phyloP scores from a whole-genome alignment of 2,329 filamentous ascomycete species.

The Didymella sp. region DNA sequence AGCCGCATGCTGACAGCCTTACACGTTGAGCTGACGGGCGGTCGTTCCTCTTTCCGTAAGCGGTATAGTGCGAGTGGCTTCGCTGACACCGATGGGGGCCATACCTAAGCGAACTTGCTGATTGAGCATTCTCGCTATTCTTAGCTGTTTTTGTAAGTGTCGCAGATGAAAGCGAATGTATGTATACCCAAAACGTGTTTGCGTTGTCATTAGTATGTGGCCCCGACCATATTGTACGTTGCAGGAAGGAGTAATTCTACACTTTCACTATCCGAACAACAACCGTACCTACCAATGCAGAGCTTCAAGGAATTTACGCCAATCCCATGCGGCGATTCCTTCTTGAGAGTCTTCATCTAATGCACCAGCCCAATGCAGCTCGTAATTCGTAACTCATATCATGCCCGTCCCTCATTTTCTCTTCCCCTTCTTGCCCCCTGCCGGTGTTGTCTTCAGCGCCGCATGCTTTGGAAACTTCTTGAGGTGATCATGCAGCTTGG shows the following conservation, averaged over 20 bases:
- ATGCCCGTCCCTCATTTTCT: constrained; percentile 4
- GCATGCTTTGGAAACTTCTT: constrained; percentile 68
- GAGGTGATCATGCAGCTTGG: constrained; percentile 76
- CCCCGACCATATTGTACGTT: no score
- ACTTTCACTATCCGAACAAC: no score
- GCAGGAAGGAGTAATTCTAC: no score
- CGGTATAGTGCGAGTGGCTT: neutral
- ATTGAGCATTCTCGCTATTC: neutral
- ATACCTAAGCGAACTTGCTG: neutral
- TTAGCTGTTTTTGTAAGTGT: no score
- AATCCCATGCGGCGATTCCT: no score
- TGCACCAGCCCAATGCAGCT: neutral
- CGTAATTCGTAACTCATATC: neutral
- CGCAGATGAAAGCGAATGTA: no score
- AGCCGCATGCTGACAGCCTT: neutral
- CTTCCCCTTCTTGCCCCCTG: constrained; percentile 32
- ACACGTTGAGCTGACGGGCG: neutral
- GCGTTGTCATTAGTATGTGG: no score
- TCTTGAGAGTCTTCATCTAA: no score
- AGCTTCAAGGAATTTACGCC: no score
- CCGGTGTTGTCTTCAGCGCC: constrained; percentile 48
- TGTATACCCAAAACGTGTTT: no score
- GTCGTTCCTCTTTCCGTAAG: neutral
- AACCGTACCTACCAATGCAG: no score
- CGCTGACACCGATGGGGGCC: neutral